Conservation (phyloP, 352 stramenopile genomes). For the Pythium folliculosum region DNA sequence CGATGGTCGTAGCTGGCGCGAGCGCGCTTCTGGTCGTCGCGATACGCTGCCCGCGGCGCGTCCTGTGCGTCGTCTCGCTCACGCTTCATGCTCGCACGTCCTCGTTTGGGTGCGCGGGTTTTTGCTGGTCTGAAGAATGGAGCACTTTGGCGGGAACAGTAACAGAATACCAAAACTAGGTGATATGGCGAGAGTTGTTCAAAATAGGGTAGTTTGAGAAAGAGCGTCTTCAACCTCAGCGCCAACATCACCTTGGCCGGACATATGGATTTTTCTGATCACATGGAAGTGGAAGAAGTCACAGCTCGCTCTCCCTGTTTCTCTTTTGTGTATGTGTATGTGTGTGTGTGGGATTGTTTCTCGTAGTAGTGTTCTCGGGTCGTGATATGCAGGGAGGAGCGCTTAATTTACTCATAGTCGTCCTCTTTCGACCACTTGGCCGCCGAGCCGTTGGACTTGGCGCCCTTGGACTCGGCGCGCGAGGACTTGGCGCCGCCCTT, state of each 20-base stretch:
- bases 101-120: not conserved
- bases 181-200: not conserved
- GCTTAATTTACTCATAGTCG: slow-evolving; percentile 80
- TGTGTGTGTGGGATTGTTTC: not conserved
- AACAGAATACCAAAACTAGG: not conserved
- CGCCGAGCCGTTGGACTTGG: slow-evolving; percentile 38
- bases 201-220: not conserved
- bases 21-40: slow-evolving; percentile 16
- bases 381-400: slow-evolving; percentile 3
- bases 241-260: too few species aligned
- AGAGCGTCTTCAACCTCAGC: too few species aligned
- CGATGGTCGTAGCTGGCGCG: slow-evolving; percentile 15
- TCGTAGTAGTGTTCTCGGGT: not conserved
- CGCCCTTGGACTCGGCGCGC: slow-evolving; percentile 60
- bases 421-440: slow-evolving; percentile 92
- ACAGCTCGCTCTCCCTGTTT: not conserved
- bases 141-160: slow-evolving; percentile 9
- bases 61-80: slow-evolving; percentile 13
- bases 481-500: slow-evolving; percentile 58
- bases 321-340: not conserved
- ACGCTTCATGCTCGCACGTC: slow-evolving; percentile 23
- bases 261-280: not conserved
- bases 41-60: not conserved
- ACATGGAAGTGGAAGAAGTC: not conserved
- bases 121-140: not conserved